These are phyloP conservation scores for Globisporangium iwayamae DNA, from an alignment of 352 stramenopile genomes.

Conservation along the genomic window DNA sequence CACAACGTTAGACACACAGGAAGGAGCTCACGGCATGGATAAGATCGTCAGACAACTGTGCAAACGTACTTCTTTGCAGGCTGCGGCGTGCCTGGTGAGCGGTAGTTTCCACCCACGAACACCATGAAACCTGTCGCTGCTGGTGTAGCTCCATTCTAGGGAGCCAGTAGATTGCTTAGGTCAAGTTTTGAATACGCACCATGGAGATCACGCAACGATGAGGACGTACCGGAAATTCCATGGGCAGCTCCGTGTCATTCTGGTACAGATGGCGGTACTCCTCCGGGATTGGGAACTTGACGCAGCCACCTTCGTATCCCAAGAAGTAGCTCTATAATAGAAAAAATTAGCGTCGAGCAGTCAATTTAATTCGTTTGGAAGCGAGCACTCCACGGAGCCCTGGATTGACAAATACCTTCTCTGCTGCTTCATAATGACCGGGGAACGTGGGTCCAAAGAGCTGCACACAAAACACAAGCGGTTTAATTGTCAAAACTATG, in stretches of 20 bases:
- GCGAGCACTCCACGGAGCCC: no score
- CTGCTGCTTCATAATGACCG: constrained; percentile 59
- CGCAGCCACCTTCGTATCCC: constrained; percentile 61
- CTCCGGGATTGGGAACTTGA: constrained; percentile 76
- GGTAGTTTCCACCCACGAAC: constrained; percentile 52
- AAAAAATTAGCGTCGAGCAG: no score
- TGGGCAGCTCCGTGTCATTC: constrained; percentile 69
- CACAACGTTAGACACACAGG: not conserved
- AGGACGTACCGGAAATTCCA: constrained; percentile 69
- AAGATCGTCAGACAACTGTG: not conserved
- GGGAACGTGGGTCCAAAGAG: constrained; percentile 85
- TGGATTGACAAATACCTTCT: constrained; percentile 32
- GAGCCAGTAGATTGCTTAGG: not conserved
- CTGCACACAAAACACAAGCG: constrained; percentile 20
- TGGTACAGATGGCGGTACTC: constrained; percentile 73
- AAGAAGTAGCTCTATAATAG: constrained; percentile 59
- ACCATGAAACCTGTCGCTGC: constrained; percentile 68
- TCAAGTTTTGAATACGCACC: no score
- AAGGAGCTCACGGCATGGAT: not conserved
- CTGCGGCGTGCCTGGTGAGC: constrained; percentile 28
- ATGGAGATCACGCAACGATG: not conserved
- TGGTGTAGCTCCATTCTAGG: constrained; percentile 71
- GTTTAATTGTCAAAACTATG: not conserved
- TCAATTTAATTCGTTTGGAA: no score
- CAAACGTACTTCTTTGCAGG: constrained; percentile 46